Conservation (phyloP, 345 rosid species). For the Arabis alpina region DNA sequence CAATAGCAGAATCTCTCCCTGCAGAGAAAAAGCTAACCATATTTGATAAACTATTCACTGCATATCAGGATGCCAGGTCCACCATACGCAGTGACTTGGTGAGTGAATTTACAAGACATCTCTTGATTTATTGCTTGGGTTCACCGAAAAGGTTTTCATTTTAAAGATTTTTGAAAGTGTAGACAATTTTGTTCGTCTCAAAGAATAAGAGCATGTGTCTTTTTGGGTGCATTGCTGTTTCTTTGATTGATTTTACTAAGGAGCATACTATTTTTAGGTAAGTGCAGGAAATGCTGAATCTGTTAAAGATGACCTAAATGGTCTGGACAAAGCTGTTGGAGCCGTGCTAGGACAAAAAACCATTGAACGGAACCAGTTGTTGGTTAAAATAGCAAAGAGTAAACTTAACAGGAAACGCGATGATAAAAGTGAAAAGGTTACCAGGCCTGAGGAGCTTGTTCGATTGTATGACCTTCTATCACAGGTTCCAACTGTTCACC, state of each 20-base stretch:
- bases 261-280: slow-evolving; percentile 51
- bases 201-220: slow-evolving; percentile 8
- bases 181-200: slow-evolving; percentile 1
- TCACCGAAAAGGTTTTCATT: background rate
- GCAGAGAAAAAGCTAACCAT: slow-evolving; percentile 76
- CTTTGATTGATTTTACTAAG: slow-evolving; percentile 25
- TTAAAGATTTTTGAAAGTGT: slow-evolving; percentile 12
- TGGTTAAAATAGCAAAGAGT: slow-evolving; percentile 89
- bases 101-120: slow-evolving; percentile 37
- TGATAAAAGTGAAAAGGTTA: slow-evolving; percentile 84
- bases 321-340: slow-evolving; percentile 96
- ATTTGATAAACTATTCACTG: slow-evolving; percentile 87
- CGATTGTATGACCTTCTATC: slow-evolving; percentile 87
- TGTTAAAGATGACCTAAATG: slow-evolving; percentile 90
- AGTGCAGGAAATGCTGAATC: slow-evolving; percentile 93
- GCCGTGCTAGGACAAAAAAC: slow-evolving; percentile 91
- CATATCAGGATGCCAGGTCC: slow-evolving; percentile 94
- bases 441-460: slow-evolving; percentile 98
- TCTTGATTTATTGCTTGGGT: slow-evolving; percentile 5
- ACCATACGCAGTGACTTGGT: slow-evolving; percentile 94
- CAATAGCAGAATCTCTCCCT: slow-evolving; percentile 66
- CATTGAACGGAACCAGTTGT: slow-evolving; percentile 87
- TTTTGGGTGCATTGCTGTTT: slow-evolving; percentile 31
- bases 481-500: slow-evolving; percentile 59
- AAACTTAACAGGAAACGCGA: slow-evolving; percentile 79